Percentiles rank a stretch among this genome's conserved stretches.
Conservation (phyloP, 2,329 filamentous ascomycete genomes). For the Cladosporium phlei region DNA sequence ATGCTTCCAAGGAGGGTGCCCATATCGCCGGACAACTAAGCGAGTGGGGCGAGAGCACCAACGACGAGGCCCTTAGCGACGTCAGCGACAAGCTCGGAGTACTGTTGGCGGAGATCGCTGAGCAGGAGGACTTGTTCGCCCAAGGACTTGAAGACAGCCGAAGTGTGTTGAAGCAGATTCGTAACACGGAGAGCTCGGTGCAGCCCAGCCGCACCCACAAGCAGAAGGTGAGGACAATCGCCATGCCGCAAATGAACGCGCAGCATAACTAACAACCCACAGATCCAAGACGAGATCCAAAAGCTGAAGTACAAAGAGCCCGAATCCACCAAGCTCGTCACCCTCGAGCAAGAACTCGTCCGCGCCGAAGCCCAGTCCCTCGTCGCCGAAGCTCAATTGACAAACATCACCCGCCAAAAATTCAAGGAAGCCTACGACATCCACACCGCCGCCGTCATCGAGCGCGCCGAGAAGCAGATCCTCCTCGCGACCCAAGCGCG, state of each 20-base stretch:
- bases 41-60: conserved; percentile 91
- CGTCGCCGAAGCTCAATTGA: conserved; percentile 93
- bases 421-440: conserved; percentile 90
- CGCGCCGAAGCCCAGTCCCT: conserved; percentile 92
- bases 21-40: conserved; percentile 85
- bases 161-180: conserved; percentile 77
- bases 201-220: conserved; percentile 87
- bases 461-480: conserved; percentile 94
- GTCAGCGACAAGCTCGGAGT: conserved; percentile 95
- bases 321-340: conserved; percentile 71
- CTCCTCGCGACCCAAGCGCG: conserved; percentile 88
- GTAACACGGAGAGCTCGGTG: conserved; percentile 92
- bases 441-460: conserved; percentile 85
- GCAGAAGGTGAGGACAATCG: conserved; percentile 52
- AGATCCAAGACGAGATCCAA: conserved; percentile 85
- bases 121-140: conserved; percentile 86
- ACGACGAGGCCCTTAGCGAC: conserved; percentile 81
- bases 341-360: conserved; percentile 92
- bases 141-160: conserved; percentile 83
- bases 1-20: conserved; percentile 76
- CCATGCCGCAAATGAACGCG: background rate
- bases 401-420: conserved; percentile 92
- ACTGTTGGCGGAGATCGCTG: conserved; percentile 83
- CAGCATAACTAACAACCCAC: background rate
- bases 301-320: conserved; percentile 90